Percentiles rank a stretch among this genome's conserved stretches.
Conservation (phyloP, 1,139 yeast genomes). For the Saccharomycopsis phalli region DNA sequence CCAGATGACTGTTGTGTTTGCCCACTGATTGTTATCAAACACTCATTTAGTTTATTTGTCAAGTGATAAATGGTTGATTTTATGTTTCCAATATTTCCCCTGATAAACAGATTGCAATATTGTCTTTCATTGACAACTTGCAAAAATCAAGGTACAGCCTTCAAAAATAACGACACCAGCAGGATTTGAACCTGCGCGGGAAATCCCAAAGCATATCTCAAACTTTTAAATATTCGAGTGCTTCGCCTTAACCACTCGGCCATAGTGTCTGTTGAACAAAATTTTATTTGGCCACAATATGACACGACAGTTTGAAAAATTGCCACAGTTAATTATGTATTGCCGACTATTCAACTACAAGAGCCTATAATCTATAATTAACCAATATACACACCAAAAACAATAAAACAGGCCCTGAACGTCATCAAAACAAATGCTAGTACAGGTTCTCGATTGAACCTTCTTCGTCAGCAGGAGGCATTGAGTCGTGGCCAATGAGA, state of each 20-base stretch:
- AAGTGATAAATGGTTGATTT: no score
- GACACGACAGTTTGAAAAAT: not conserved
- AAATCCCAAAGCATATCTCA: constrained; percentile 26
- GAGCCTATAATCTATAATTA: not conserved
- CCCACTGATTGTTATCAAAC: no score
- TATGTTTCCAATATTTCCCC: no score
- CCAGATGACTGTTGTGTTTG: no score
- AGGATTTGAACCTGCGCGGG: constrained; percentile 46
- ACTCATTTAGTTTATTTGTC: no score
- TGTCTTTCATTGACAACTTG: no score
- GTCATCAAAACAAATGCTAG: not conserved
- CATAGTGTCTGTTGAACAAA: constrained; percentile 12
- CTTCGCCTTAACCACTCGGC: constrained; percentile 21
- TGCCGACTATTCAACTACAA: no score
- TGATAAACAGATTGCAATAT: no score
- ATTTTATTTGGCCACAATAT: no score
- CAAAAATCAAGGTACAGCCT: no score
- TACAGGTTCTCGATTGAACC: constrained; percentile 11
- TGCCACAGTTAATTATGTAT: not conserved
- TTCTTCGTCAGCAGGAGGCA: constrained; percentile 11
- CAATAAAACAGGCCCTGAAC: not conserved
- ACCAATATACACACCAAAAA: not conserved
- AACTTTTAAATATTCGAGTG: constrained; percentile 16
- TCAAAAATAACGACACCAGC: constrained; percentile 33
- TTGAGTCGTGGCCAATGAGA: no score